Conservation (phyloP, 805 yeast genomes). For the Wickerhamiella spandovensis region DNA sequence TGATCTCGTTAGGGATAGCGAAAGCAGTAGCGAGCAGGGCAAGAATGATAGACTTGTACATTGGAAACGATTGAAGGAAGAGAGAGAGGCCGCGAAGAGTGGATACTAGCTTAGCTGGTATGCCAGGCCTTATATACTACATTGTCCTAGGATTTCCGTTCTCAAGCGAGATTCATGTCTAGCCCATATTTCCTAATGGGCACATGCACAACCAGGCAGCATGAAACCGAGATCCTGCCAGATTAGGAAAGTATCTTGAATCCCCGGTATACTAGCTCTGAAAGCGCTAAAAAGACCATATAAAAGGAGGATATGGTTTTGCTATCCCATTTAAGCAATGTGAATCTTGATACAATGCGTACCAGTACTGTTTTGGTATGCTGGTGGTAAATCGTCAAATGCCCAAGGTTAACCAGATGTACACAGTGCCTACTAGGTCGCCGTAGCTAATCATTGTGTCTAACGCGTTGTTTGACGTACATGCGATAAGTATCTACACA, state of each 20-base stretch:
- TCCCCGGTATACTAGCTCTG: neutral
- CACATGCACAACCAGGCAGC: neutral
- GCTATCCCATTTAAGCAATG: no score
- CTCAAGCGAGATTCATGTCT: neutral
- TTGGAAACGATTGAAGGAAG: neutral
- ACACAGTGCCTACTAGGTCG: no score
- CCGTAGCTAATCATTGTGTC: no score
- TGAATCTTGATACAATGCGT: no score
- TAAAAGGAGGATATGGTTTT: no score
- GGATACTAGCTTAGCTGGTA: neutral
- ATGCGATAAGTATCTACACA: no score
- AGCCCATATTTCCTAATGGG: neutral
- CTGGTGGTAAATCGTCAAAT: no score
- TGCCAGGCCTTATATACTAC: neutral
- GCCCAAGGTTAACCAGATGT: no score
- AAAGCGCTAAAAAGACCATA: neutral
- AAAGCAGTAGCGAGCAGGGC: neutral
- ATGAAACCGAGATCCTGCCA: neutral
- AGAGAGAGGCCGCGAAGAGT: neutral
- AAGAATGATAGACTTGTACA: neutral
- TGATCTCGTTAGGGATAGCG: neutral
- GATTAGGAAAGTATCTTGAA: neutral
- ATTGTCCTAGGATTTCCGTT: neutral
- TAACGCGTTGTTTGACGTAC: no score
- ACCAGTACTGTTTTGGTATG: no score